These are phyloP conservation scores for Corrigiola litoralis DNA, from an alignment of 179 eudicot genomes.

Conservation along the genomic window DNA sequence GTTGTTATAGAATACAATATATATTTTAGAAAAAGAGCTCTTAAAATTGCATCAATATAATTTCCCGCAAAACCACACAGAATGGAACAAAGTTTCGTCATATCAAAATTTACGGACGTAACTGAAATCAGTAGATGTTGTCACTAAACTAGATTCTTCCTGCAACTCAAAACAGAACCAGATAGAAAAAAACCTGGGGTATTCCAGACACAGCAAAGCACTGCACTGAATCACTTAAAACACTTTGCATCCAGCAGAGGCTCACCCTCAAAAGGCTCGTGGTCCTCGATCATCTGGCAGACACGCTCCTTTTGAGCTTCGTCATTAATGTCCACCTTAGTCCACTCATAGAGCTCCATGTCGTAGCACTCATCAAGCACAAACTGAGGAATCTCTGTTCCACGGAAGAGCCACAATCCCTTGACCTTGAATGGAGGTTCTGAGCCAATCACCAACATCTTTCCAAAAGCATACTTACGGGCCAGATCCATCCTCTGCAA, in stretches of 20 bases:
- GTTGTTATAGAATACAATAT: too few relatives aligned
- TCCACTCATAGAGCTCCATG: conserved; percentile 90
- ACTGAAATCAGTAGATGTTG: too few relatives aligned
- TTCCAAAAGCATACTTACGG: conserved; percentile 89
- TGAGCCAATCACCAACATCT: conserved; percentile 70
- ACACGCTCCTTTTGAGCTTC: conserved; percentile 83
- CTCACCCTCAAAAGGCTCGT: conserved; percentile 85
- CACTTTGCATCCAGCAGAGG: conserved; percentile 76
- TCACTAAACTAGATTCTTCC: too few relatives aligned
- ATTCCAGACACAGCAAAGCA: too few relatives aligned
- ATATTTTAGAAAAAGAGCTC: too few relatives aligned
- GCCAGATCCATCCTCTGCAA: conserved; percentile 80
- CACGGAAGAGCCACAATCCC: conserved; percentile 92
- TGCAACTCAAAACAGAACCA: too few relatives aligned
- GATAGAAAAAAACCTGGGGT: too few relatives aligned
- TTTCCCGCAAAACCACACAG: too few relatives aligned
- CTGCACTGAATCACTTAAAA: conserved; percentile 43
- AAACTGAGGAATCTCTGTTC: conserved; percentile 71
- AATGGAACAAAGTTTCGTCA: too few relatives aligned
- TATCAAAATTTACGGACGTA: too few relatives aligned
- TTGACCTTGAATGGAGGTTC: conserved; percentile 79
- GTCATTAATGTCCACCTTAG: conserved; percentile 62
- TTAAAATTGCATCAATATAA: too few relatives aligned
- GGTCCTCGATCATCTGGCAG: conserved; percentile 75
- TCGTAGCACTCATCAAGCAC: conserved; percentile 77